Base-by-base conservation (phyloP, 2,329 filamentous ascomycete genomes). In the Fusarium verticillioides region DNA sequence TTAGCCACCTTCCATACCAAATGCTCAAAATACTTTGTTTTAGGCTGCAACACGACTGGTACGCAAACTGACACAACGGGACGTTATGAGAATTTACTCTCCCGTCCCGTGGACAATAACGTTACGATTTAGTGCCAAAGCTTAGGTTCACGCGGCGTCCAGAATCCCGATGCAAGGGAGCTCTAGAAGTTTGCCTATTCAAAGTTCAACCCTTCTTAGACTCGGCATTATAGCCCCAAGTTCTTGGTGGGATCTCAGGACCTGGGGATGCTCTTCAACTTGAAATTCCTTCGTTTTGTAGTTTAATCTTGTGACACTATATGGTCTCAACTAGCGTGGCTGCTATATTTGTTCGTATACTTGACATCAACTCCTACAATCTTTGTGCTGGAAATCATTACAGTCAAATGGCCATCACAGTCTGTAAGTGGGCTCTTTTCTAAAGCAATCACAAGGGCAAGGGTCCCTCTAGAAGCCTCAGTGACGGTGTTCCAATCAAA, bases 31-130 rank as follows among this genome's bases (percentile, higher is more conserved):
- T 37, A 52, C 37, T 46, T 46, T 61, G 53, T 69, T 44, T 62
- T 59, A 60, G 36, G 54, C 73, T 72, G 74, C 66, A 73, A 68
- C 74, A 47, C 57, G 52, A 60, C 74, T 75, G 69, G 61, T 61
- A 72, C 70, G 60, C 43, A 70, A 47, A 60, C 36, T 67, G 66
- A 44, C 59, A 76, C 63, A 49, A 37, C 70, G 72, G 73, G 74
- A 77, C 74, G 72, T 75, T 77, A 70, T 70, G 72, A 70, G 74
- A 66, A 66, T 69, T 63, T 43, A 58, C 59, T 65, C 34, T 71
- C 63, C 66, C 64, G 52, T 63, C 60, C 68, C 64, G 64, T 68
- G 49, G 54, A 44, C 40, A 59, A 69, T 36, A 69, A 68, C 66
- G 64, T 66, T 72, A 59, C 42, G 44, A 60, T 59, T 70, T 73